phyloP scores from a whole-genome alignment of 768 basidiomycete species.

The Boletus patriciae region DNA sequence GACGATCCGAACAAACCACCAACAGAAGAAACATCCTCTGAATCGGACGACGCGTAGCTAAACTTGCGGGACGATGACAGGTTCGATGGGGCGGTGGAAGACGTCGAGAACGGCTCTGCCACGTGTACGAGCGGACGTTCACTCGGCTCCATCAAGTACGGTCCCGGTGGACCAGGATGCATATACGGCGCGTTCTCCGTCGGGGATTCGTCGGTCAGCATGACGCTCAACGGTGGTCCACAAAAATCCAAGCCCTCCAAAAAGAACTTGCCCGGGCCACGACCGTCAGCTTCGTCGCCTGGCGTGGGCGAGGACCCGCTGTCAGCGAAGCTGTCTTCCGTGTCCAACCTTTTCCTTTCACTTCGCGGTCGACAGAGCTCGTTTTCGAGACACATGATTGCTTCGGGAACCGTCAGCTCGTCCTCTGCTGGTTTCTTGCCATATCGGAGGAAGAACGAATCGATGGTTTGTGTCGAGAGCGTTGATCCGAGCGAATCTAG shows the following conservation, averaged over 20 bases:
- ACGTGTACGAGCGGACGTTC: constrained; percentile 44
- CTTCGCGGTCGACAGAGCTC: constrained; percentile 72
- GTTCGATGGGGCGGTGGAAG: constrained; percentile 8
- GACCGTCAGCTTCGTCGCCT: constrained; percentile 33
- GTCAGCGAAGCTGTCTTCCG: constrained; percentile 43
- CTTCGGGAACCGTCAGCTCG: constrained; percentile 76
- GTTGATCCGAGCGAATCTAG: constrained; percentile 97
- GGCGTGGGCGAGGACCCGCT: constrained; percentile 58
- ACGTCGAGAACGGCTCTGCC: constrained; percentile 28
- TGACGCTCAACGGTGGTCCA: constrained; percentile 44
- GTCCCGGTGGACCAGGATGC: constrained; percentile 14
- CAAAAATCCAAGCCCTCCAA: constrained; percentile 64
- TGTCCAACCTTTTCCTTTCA: constrained; percentile 68
- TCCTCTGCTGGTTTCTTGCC: constrained; percentile 64
- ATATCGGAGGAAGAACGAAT: constrained; percentile 75
- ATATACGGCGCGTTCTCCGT: constrained; percentile 19
- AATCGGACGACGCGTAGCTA: constrained; percentile 48
- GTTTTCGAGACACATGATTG: constrained; percentile 80
- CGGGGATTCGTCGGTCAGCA: constrained; percentile 32
- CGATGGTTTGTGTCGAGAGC: constrained; percentile 72
- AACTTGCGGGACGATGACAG: constrained; percentile 28
- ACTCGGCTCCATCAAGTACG: constrained; percentile 46
- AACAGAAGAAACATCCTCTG: constrained; percentile 37
- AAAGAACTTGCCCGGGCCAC: constrained; percentile 38
- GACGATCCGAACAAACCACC: constrained; percentile 8